These are phyloP conservation scores for Aspergillus costaricaensis DNA, from an alignment of 2,329 filamentous ascomycete species.

Conservation along the genomic window DNA sequence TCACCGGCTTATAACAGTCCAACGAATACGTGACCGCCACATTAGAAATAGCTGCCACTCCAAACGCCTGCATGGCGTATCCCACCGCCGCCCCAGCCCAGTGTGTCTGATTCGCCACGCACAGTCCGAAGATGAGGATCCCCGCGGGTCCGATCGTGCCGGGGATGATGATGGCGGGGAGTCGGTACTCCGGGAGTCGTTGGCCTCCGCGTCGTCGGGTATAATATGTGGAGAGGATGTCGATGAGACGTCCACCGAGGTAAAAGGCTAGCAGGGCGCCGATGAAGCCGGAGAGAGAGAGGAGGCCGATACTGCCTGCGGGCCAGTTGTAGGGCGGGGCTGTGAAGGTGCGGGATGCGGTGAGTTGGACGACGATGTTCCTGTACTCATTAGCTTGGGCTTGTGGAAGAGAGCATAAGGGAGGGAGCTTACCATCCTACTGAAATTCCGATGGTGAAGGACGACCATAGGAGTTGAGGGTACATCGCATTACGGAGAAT, in stretches of 20 bases:
- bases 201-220: conserved; percentile 25
- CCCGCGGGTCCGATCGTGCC: conserved; percentile 27
- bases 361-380: conserved; percentile 35
- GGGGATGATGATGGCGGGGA: conserved; percentile 30
- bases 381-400: conserved; percentile 11
- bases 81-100: conserved; percentile 30
- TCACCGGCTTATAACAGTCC: conserved; percentile 29
- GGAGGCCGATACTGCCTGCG: conserved; percentile 26
- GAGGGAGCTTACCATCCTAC: conserved; percentile 25
- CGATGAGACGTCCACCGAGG: conserved; percentile 30
- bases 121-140: conserved; percentile 29
- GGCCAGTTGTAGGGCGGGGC: conserved; percentile 30
- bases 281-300: conserved; percentile 30
- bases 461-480: conserved; percentile 30
- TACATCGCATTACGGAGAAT: conserved; percentile 27
- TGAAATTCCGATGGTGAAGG: conserved; percentile 30
- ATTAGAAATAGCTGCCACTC: conserved; percentile 31
- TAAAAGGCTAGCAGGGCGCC: conserved; percentile 31
- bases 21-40: conserved; percentile 30
- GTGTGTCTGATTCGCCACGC: conserved; percentile 24
- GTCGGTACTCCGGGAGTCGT: conserved; percentile 29
- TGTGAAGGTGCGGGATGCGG: conserved; percentile 29
- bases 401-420: not conserved
- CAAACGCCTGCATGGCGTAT: conserved; percentile 32
- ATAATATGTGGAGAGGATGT: conserved; percentile 29